phyloP scores from a whole-genome alignment of 2,329 filamentous ascomycete genomes.

The Calonectria montana region DNA sequence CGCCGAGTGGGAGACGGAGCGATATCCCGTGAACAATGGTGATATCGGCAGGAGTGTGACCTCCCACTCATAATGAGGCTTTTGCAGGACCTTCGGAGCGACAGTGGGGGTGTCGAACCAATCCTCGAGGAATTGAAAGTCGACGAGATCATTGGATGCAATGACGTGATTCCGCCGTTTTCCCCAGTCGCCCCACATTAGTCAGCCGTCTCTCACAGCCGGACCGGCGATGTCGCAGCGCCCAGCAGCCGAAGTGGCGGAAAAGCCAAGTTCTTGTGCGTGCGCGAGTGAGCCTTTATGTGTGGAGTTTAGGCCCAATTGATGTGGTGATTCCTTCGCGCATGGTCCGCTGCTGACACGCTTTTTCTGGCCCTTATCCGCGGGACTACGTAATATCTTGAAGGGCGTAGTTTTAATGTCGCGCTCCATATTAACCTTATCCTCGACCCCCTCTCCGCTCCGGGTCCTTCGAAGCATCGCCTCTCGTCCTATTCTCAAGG shows the following conservation, averaged over 20 bases:
- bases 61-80: slow-evolving; percentile 11
- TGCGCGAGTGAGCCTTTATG: slow-evolving; percentile 6
- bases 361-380: neutral
- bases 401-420: slow-evolving; percentile 37
- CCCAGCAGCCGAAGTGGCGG: slow-evolving; percentile 6
- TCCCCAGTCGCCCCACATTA: slow-evolving; percentile 33
- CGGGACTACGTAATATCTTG: slow-evolving; percentile 25
- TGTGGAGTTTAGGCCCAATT: slow-evolving; percentile 28
- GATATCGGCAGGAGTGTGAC: neutral
- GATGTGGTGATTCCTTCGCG: slow-evolving; percentile 12
- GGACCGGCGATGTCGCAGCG: slow-evolving; percentile 42
- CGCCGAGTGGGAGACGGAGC: slow-evolving; percentile 23
- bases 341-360: slow-evolving; percentile 1
- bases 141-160: slow-evolving; percentile 37
- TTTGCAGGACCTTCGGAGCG: neutral
- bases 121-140: slow-evolving; percentile 28
- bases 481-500: slow-evolving; percentile 31
- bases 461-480: slow-evolving; percentile 34
- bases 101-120: slow-evolving; percentile 31
- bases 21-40: neutral
- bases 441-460: slow-evolving; percentile 33
- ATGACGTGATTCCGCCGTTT: slow-evolving; percentile 29
- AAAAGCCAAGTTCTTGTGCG: neutral
- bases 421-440: slow-evolving; percentile 43
- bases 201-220: slow-evolving; percentile 33